Evolutionary conservation across 345 rosid species (phyloP), one percentile per base, ranked within the genome.

Genomic region (Citrus australasica): DNA sequence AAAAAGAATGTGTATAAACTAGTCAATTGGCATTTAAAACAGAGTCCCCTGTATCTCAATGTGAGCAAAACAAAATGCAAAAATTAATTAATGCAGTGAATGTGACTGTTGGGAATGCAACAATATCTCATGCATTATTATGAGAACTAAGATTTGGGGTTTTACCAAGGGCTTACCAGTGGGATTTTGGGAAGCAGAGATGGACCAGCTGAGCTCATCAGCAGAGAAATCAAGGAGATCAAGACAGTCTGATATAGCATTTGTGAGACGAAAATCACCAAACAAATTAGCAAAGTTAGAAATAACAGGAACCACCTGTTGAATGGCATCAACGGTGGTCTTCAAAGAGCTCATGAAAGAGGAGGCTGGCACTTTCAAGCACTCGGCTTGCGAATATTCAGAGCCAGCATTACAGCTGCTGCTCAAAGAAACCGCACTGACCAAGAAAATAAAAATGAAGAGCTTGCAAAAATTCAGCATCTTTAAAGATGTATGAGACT

Each of bases 191-290:
- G 90, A 83, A 77, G 90, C 92, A 80, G 91, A 85, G 37, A 88
- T 62, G 75, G 88, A 48, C 95, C 93, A 91, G 78, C 84, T 81
- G 51, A 92, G 79, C 77, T 81, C 87, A 65, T 89, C 94, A 22
- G 87, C 64, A 37, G 93, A 90, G 75, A 84, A 83, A 69, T 91
- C 93, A 21, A 92, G 88, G 78, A 92, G 85, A 76, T 92, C 97
- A 60, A 91, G 85, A 28, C 97, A 92, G 66, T 92, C 94, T 25
- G 83, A 66, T 13, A 91, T 67, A 17, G 95, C 91, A 80, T 82
- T 86, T 17, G 75, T 32, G 2, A 88, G 84, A 27, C 88, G 78
- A 60, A 86, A 82, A 67, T 86, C 90, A 5, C 85, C 88, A 0
- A 90, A 27, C 53, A 85, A 55, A 40, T 60, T 81, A 10, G 82